Percentiles rank a stretch among this genome's conserved stretches.
Evolutionary conservation across 2,329 filamentous ascomycete species (phyloP).

Genomic region (Aquanectria penicillioides): DNA sequence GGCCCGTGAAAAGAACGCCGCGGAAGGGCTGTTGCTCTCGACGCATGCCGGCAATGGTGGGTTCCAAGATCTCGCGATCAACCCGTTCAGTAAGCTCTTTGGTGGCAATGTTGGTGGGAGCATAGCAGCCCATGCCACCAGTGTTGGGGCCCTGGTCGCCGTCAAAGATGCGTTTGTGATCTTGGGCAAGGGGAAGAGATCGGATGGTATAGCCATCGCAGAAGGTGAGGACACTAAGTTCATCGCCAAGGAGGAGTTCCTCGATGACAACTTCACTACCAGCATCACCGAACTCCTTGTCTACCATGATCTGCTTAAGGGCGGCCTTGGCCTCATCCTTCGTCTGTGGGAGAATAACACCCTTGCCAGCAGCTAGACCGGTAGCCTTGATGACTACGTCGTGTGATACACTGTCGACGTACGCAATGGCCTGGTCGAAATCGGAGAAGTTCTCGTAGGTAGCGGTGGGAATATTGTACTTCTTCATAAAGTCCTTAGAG

Average conservation of each 20-base stretch:
- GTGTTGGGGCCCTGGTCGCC: slow-evolving; percentile 93
- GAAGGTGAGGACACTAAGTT: slow-evolving; percentile 91
- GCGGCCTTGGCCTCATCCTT: slow-evolving; percentile 86
- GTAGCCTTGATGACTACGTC: slow-evolving; percentile 93
- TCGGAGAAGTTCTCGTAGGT: slow-evolving; percentile 88
- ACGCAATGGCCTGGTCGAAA: slow-evolving; percentile 76
- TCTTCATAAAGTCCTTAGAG: slow-evolving; percentile 97
- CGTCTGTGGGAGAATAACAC: slow-evolving; percentile 86
- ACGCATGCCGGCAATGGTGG: slow-evolving; percentile 89
- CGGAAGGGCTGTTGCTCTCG: slow-evolving; percentile 78
- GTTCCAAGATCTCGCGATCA: slow-evolving; percentile 84
- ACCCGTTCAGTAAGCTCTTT: slow-evolving; percentile 80
- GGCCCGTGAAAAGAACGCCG: slow-evolving; percentile 85
- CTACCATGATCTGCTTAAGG: slow-evolving; percentile 89
- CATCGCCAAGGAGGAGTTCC: slow-evolving; percentile 90
- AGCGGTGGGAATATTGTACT: slow-evolving; percentile 89
- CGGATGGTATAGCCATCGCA: slow-evolving; percentile 87
- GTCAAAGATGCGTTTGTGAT: slow-evolving; percentile 95
- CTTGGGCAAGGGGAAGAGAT: slow-evolving; percentile 89
- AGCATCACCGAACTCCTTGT: slow-evolving; percentile 85
- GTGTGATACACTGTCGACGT: slow-evolving; percentile 77
- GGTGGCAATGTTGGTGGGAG: slow-evolving; percentile 83
- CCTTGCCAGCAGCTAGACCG: slow-evolving; percentile 93
- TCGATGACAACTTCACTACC: slow-evolving; percentile 95
- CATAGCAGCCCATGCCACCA: slow-evolving; percentile 97